phyloP scores from a whole-genome alignment of 2,329 filamentous ascomycete genomes.

The Coccinonectria pachysandricola region DNA sequence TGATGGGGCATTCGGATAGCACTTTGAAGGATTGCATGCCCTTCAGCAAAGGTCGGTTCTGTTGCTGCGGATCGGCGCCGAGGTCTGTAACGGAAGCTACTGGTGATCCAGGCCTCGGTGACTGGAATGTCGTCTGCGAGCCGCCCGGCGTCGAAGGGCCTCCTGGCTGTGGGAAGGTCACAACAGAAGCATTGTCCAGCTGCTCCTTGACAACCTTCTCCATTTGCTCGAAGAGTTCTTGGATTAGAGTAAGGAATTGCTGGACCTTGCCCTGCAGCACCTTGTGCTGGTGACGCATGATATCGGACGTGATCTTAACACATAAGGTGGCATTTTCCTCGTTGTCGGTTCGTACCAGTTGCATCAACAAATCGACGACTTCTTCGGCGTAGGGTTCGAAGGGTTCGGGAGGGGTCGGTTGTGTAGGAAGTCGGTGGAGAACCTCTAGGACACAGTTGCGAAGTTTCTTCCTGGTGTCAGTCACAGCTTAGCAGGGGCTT shows the following conservation, averaged over 20 bases:
- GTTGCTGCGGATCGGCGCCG: slow-evolving; percentile 69
- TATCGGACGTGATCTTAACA: slow-evolving; percentile 95
- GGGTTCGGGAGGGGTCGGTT: slow-evolving; percentile 62
- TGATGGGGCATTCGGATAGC: slow-evolving; percentile 93
- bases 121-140: slow-evolving; percentile 66
- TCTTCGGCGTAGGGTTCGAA: slow-evolving; percentile 84
- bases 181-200: slow-evolving; percentile 64
- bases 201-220: slow-evolving; percentile 91
- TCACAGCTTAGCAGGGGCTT: neutral
- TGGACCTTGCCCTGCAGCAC: slow-evolving; percentile 71
- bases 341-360: slow-evolving; percentile 81
- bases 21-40: slow-evolving; percentile 99
- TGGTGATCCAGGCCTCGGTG: slow-evolving; percentile 81
- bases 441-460: slow-evolving; percentile 93
- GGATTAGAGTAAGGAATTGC: slow-evolving; percentile 79
- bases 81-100: slow-evolving; percentile 74
- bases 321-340: slow-evolving; percentile 98
- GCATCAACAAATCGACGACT: slow-evolving; percentile 83
- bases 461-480: slow-evolving; percentile 52
- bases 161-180: slow-evolving; percentile 39
- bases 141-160: slow-evolving; percentile 58
- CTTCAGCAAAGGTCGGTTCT: slow-evolving; percentile 69
- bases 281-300: slow-evolving; percentile 86
- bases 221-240: slow-evolving; percentile 93
- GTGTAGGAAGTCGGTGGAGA: slow-evolving; percentile 69